Evolutionary conservation across 805 yeast genomes (phyloP).

Genomic region (Saccharomyces mikatae): DNA sequence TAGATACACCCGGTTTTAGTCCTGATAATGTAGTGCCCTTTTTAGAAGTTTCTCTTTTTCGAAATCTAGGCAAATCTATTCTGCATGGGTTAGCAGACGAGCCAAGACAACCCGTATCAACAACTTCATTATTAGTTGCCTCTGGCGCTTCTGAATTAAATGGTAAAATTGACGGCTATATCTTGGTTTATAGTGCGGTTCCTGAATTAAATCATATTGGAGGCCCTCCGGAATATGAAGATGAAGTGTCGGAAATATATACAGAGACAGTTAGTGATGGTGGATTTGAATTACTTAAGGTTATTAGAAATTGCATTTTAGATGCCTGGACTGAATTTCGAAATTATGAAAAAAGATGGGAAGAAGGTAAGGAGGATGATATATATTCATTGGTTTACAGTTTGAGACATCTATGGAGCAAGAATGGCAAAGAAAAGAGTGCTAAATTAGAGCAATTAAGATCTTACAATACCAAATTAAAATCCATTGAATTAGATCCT

Average conservation of each 20-base stretch:
- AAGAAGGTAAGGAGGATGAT: slow-evolving; percentile 60
- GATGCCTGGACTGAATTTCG: slow-evolving; percentile 71
- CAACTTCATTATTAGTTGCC: slow-evolving; percentile 63
- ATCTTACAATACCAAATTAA: slow-evolving; percentile 26
- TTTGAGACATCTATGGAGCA: slow-evolving; percentile 50
- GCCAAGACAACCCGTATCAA: slow-evolving; percentile 52
- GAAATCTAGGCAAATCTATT: slow-evolving; percentile 50
- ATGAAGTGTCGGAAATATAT: slow-evolving; percentile 2
- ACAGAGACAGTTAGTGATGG: slow-evolving; percentile 13
- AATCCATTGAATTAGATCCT: slow-evolving; percentile 30
- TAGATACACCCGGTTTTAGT: slow-evolving; percentile 68
- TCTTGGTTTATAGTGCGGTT: slow-evolving; percentile 59
- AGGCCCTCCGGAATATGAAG: slow-evolving; percentile 51
- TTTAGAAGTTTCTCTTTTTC: slow-evolving; percentile 60
- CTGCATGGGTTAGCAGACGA: slow-evolving; percentile 55
- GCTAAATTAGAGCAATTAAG: slow-evolving; percentile 27
- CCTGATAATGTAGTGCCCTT: slow-evolving; percentile 66
- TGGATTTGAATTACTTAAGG: slow-evolving; percentile 29
- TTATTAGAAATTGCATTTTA: slow-evolving; percentile 47
- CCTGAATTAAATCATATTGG: slow-evolving; percentile 39
- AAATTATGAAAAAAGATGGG: slow-evolving; percentile 48
- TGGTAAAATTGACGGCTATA: slow-evolving; percentile 68
- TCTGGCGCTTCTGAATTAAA: slow-evolving; percentile 74
- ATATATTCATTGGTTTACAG: slow-evolving; percentile 52
- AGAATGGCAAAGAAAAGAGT: slow-evolving; percentile 23